Evolutionary conservation across 495 filamentous ascomycete species (phyloP), one percentile per base, ranked within the genome.

Genomic region (Hypoxylon trugodes): DNA sequence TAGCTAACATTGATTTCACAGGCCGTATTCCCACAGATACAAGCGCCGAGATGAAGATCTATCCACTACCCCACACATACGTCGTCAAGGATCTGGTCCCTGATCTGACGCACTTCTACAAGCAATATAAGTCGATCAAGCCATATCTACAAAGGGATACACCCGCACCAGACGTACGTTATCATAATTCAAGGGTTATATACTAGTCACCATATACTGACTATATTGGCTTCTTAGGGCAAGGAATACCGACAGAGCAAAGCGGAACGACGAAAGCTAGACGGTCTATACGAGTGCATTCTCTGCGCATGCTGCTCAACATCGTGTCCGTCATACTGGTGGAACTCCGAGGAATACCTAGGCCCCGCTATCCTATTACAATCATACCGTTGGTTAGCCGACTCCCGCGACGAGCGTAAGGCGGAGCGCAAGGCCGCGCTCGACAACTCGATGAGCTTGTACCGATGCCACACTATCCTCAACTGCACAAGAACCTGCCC

Each of bases 41-140:
- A 54, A 76, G 73, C 62, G 81, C 88, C 65, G 90, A 96, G 67
- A 83, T 90, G 69, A 95, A 96, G 83, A 95, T 98, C 83, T 98
- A 98, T 80, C 95, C 95, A 10, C 85, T 98, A 56, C 95, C 95
- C 62, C 95, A 98, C 84, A 98, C 93, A 75, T 98, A 96, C 82
- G 90, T 98, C 66, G 94, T 98, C 80, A 98, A 97, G 87, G 95
- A 98, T 74, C 85, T 98, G 61, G 94, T 98, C 9, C 94, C 95
- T 43, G 95, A 98, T 76, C 80, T 98, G 66, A 98, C 95, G 66
- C 90, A 91, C 59, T 97, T 98, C 87, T 98, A 98, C 89, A 97
- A 97, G 84, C 95, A 98, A 85, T 98, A 98, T 87, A 96, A 96
- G 81, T 97, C 94, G 18, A 96, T 98, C 81, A 96, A 98, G 86